Conservation (phyloP, 192 early-diverging fungal species). For the Chytriomyces sp. region DNA sequence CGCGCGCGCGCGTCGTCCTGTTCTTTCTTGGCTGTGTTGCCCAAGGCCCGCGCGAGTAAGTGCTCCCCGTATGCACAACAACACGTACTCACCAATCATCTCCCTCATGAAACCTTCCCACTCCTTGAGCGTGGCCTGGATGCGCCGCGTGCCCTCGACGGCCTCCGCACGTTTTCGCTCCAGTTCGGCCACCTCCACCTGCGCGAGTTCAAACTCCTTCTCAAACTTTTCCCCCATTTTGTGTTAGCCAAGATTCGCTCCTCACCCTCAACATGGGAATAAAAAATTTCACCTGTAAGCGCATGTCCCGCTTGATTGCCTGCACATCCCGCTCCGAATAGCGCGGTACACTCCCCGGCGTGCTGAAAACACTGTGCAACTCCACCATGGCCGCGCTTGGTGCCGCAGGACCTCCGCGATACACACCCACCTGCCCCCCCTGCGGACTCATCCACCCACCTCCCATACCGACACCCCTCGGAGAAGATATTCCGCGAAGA, state of each 20-base stretch:
- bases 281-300: slow-evolving; percentile 16
- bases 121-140: slow-evolving; percentile 33
- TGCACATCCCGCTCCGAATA: slow-evolving; percentile 47
- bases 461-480: not conserved
- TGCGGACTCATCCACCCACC: not conserved
- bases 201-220: slow-evolving; percentile 44
- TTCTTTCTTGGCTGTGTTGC: slow-evolving; percentile 32
- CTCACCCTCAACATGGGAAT: not conserved
- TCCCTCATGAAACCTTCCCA: slow-evolving; percentile 40
- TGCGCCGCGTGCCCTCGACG: slow-evolving; percentile 12
- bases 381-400: slow-evolving; percentile 25
- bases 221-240: slow-evolving; percentile 47
- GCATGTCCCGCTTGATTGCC: slow-evolving; percentile 9
- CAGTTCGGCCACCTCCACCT: slow-evolving; percentile 41
- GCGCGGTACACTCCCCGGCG: slow-evolving; percentile 37
- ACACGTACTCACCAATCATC: slow-evolving; percentile 34
- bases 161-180: slow-evolving; percentile 8
- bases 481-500: not conserved
- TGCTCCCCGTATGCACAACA: no score
- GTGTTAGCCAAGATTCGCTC: no score
- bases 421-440: not conserved
- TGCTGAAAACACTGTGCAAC: slow-evolving; percentile 29
- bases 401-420: not conserved
- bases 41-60: no score
- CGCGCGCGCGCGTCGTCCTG: not conserved